phyloP scores from a whole-genome alignment of 1,284 basidiomycete species.

The Polyporus tsugae region DNA sequence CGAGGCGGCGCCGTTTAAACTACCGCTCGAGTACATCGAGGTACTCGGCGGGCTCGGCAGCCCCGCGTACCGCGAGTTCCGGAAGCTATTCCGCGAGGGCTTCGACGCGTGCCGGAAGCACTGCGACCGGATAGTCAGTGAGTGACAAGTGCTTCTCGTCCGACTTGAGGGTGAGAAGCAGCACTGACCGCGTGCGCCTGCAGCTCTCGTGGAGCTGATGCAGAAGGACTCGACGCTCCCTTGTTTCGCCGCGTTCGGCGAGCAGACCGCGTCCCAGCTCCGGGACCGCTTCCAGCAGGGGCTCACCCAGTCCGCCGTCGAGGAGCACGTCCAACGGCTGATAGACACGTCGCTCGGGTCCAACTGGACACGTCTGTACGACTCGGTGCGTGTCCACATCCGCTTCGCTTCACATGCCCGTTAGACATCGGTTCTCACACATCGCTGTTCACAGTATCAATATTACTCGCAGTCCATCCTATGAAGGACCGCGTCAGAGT shows the following conservation, averaged over 20 bases:
- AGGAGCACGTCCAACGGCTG: slow-evolving; percentile 88
- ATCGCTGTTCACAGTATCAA: slow-evolving; percentile 60
- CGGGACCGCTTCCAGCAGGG: slow-evolving; percentile 95
- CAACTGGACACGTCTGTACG: slow-evolving; percentile 92
- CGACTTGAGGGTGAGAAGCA: neutral
- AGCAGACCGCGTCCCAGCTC: slow-evolving; percentile 88
- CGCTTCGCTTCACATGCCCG: neutral
- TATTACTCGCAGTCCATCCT: slow-evolving; percentile 88
- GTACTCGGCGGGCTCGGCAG: slow-evolving; percentile 91
- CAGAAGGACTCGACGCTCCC: slow-evolving; percentile 95
- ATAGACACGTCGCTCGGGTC: slow-evolving; percentile 92
- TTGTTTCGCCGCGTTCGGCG: slow-evolving; percentile 92
- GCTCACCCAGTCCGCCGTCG: slow-evolving; percentile 87
- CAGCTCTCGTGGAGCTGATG: slow-evolving; percentile 95
- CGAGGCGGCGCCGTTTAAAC: slow-evolving; percentile 98
- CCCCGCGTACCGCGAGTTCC: slow-evolving; percentile 87
- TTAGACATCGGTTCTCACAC: slow-evolving; percentile 14
- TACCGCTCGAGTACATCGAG: slow-evolving; percentile 95
- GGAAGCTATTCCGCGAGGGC: slow-evolving; percentile 87
- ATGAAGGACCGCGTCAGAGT: slow-evolving; percentile 41
- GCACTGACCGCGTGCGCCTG: neutral
- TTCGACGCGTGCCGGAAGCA: slow-evolving; percentile 96
- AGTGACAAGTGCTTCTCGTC: slow-evolving; percentile 43
- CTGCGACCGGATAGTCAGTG: slow-evolving; percentile 95
- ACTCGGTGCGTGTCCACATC: slow-evolving; percentile 68